Evolutionary conservation across 1,139 yeast genomes (phyloP), one percentile per base, ranked within the genome.

Genomic region (Nakaseomyces nivariensis): DNA sequence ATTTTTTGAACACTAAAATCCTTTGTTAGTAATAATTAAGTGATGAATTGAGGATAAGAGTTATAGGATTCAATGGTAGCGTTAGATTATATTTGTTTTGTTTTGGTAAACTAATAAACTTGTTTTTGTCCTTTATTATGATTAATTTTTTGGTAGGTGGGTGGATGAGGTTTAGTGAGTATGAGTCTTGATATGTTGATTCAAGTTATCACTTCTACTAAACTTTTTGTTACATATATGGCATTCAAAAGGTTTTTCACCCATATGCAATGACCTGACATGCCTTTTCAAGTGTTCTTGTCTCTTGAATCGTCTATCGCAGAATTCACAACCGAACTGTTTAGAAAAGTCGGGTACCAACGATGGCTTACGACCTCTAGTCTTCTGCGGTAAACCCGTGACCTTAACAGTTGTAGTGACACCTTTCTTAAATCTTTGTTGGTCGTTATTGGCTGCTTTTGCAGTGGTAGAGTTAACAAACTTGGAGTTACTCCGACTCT

Each of bases 221-320:
- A 84, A 84, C 62, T 80, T 79, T 68, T 83, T 84, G 49, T 77
- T 76, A 61, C 92, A 84, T 32, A 78, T 72, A n/a, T 71, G 68
- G 66, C 92, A 84, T 57, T 75, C 81, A 65, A 76, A 84, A 0
- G 92, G 92, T 64, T 82, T 82, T 53, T 82, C 88, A 53, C 79
- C 75, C 24, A 89, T 82, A 60, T 80, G 85, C 56, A 84, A 72
- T 17, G 86, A 79, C 52, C 89, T 72, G 63, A 81, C 79, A 61
- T 84, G 92, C 50, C 92, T 74, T 62, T 82, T 82, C 56, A 84
- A 69, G 64, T 84, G 92, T 61, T 84, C 92, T 63, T 82, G 87
- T 54, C 92, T 75, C 61, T 81, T 78, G 69, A 84, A 84, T 50
- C 83, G 67, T 58, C 84, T 69, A 48, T 77, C 72, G 58, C 85